These are phyloP conservation scores for Phaeolepiota aurea DNA, from an alignment of 768 basidiomycete genomes.

Conservation along the genomic window DNA sequence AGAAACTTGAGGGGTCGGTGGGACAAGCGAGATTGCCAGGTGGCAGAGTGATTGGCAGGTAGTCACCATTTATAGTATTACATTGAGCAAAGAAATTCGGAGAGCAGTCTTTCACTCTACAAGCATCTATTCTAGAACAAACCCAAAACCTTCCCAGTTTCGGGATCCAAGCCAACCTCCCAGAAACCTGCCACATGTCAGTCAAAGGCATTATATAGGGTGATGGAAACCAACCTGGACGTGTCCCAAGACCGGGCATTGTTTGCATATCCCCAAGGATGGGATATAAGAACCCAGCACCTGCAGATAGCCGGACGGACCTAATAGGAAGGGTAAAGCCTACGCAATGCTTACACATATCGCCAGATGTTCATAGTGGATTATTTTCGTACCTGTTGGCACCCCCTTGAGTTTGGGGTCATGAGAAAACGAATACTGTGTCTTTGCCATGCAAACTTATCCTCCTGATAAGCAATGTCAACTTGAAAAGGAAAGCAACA, in stretches of 20 bases:
- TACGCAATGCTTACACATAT: slow-evolving; percentile 11
- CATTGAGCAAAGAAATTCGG: too few species aligned
- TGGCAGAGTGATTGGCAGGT: slow-evolving; percentile 5
- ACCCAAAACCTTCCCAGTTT: slow-evolving; percentile 77
- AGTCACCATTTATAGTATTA: too few species aligned
- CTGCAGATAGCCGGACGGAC: slow-evolving; percentile 80
- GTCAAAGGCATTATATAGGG: slow-evolving; percentile 5
- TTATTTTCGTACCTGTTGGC: slow-evolving; percentile 54
- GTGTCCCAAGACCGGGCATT: slow-evolving; percentile 92
- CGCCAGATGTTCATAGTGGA: not conserved
- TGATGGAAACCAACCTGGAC: slow-evolving; percentile 50
- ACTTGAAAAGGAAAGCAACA: not conserved
- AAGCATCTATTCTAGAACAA: slow-evolving; percentile 78
- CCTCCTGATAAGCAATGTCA: slow-evolving; percentile 7
- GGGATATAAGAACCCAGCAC: slow-evolving; percentile 94
- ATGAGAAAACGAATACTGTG: slow-evolving; percentile 95
- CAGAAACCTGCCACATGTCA: slow-evolving; percentile 57
- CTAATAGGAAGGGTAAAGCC: slow-evolving; percentile 93
- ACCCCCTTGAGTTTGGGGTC: slow-evolving; percentile 87
- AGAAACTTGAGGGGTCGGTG: not conserved
- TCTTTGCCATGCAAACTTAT: slow-evolving; percentile 94
- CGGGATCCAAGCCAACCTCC: slow-evolving; percentile 78
- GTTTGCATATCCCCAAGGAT: slow-evolving; percentile 96
- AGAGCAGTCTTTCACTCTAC: too few species aligned
- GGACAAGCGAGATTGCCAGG: slow-evolving; percentile 13